Evolutionary conservation across 345 rosid genomes (phyloP).

Genomic region (Eucalyptus virginea): DNA sequence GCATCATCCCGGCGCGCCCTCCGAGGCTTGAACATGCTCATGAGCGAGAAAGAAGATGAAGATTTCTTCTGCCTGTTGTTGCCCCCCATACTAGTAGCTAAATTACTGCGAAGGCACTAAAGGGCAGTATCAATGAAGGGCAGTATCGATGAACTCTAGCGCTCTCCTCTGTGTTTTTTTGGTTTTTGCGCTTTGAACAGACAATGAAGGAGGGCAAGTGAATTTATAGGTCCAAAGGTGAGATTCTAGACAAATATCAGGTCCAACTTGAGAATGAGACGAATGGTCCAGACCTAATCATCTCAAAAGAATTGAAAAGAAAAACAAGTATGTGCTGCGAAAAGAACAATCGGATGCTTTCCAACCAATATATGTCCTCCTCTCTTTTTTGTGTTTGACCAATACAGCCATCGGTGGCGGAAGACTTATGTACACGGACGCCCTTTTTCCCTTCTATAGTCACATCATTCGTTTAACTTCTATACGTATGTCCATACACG

Average conservation of each 20-base stretch:
- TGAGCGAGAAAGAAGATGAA: slow-evolving; percentile 8
- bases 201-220: background rate
- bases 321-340: background rate
- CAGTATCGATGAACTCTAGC: no score
- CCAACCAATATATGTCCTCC: background rate
- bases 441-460: background rate
- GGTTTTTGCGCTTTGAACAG: background rate
- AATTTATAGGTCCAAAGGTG: background rate
- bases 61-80: slow-evolving; percentile 8
- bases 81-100: slow-evolving; percentile 14
- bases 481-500: background rate
- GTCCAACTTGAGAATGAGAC: background rate
- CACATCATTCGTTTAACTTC: background rate
- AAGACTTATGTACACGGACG: background rate
- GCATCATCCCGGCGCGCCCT: background rate
- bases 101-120: background rate
- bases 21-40: slow-evolving; percentile 21
- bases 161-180: background rate
- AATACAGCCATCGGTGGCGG: background rate
- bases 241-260: background rate
- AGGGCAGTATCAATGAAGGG: no score
- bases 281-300: background rate
- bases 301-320: background rate
- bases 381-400: background rate
- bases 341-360: background rate